These are phyloP conservation scores for Citeromyces siamensis DNA, from an alignment of 1,139 yeast species.

Conservation along the genomic window DNA sequence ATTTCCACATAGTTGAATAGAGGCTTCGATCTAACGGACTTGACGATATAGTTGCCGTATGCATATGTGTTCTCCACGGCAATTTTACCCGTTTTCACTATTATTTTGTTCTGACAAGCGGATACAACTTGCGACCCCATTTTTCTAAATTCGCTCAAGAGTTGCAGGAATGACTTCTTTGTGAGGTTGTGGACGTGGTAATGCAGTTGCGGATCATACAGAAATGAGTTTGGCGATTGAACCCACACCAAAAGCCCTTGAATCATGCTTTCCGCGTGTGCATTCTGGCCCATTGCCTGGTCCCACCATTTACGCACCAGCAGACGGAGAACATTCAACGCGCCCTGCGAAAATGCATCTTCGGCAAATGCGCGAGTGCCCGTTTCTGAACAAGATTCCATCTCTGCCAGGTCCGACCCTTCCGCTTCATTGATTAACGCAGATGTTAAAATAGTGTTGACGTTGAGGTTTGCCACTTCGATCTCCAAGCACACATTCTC, in stretches of 20 bases:
- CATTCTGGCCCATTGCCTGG: slow-evolving; percentile 57
- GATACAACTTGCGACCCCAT: slow-evolving; percentile 70
- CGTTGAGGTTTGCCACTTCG: slow-evolving; percentile 64
- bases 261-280: slow-evolving; percentile 77
- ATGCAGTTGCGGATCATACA: slow-evolving; percentile 71
- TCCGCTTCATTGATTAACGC: slow-evolving; percentile 81
- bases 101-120: slow-evolving; percentile 68
- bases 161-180: slow-evolving; percentile 70
- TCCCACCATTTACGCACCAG: slow-evolving; percentile 94
- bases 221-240: slow-evolving; percentile 54
- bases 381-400: not conserved
- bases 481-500: slow-evolving; percentile 73
- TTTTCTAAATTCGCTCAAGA: slow-evolving; percentile 67
- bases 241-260: slow-evolving; percentile 85
- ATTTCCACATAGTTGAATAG: slow-evolving; percentile 76
- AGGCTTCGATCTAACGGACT: slow-evolving; percentile 72
- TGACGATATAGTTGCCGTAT: slow-evolving; percentile 77
- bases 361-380: slow-evolving; percentile 39
- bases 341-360: slow-evolving; percentile 71
- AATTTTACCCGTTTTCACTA: slow-evolving; percentile 64
- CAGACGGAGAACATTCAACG: slow-evolving; percentile 55
- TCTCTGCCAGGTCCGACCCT: slow-evolving; percentile 68
- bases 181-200: slow-evolving; percentile 84
- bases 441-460: slow-evolving; percentile 80
- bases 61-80: slow-evolving; percentile 87